A percentile compares a stretch with the other conserved stretches of the same genome.
Conservation (phyloP, 1,284 basidiomycete species). For the Clitocybe nebularis region DNA sequence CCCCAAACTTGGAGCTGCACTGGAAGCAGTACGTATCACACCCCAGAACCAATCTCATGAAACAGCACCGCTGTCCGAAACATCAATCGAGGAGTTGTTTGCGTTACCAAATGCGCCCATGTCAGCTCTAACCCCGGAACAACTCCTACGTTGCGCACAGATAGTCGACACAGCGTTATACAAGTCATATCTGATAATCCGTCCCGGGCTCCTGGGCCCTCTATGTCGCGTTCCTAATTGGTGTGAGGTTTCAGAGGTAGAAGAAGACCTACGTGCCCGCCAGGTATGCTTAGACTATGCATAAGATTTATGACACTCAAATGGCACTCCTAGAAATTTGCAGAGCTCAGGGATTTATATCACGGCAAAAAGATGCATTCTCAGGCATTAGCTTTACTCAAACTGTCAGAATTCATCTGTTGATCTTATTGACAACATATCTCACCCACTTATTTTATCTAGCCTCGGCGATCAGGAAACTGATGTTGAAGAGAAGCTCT, state of each 20-base stretch:
- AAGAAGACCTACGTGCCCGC: conserved; percentile 78
- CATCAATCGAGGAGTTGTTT: conserved; percentile 71
- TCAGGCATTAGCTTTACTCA: conserved; percentile 81
- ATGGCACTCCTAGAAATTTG: conserved; percentile 63
- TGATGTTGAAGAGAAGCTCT: conserved; percentile 76
- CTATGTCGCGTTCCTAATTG: conserved; percentile 92
- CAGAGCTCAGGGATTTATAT: conserved; percentile 90
- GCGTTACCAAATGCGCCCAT: conserved; percentile 69
- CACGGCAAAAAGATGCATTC: conserved; percentile 94
- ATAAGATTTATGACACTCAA: not conserved
- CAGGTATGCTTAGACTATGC: conserved; percentile 52
- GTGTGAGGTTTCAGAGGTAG: conserved; percentile 96
- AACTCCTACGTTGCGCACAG: conserved; percentile 85
- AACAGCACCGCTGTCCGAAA: conserved; percentile 61
- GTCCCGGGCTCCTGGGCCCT: conserved; percentile 82
- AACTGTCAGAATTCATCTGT: conserved; percentile 64
- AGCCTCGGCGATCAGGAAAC: conserved; percentile 80
- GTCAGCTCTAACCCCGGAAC: conserved; percentile 67
- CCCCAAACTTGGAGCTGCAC: conserved; percentile 77
- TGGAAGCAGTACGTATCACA: conserved; percentile 66
- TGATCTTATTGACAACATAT: conserved; percentile 1
- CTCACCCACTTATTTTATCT: conserved; percentile 3
- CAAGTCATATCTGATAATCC: conserved; percentile 85
- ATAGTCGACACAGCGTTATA: conserved; percentile 95
- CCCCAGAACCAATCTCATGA: conserved; percentile 63